Percentiles rank a stretch among this genome's conserved stretches.
Conservation (phyloP, 306 rosid genomes). For the Sicyos edulis region DNA sequence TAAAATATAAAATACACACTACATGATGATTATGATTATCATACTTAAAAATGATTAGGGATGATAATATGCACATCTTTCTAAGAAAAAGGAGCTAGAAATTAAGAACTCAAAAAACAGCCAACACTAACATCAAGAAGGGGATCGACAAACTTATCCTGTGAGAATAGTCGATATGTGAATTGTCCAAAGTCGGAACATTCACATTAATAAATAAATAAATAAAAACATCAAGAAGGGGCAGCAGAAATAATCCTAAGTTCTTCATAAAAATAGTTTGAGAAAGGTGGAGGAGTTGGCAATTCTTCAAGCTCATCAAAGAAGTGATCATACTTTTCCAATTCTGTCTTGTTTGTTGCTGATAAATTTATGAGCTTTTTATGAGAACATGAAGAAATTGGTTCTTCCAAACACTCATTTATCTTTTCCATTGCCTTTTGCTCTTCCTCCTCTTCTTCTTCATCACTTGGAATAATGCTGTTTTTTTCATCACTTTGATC, state of each 20-base stretch:
- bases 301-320: conserved; percentile 93
- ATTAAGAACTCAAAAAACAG: not conserved
- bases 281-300: conserved; percentile 61
- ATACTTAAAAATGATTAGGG: not conserved
- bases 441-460: not conserved
- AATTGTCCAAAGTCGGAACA: too few species aligned
- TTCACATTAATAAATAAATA: too few species aligned
- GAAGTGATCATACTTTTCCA: conserved; percentile 49
- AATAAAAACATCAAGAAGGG: conserved; percentile 64
- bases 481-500: conserved; percentile 14
- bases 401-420: conserved; percentile 8
- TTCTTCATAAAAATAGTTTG: conserved; percentile 45
- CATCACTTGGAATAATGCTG: conserved; percentile 13
- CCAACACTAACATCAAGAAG: conserved; percentile 28
- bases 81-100: conserved; percentile 22
- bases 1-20: not conserved
- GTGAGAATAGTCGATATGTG: too few species aligned
- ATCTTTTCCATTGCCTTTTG: not conserved
- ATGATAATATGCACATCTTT: conserved; percentile 28
- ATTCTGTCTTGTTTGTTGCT: conserved; percentile 23
- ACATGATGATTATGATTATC: not conserved
- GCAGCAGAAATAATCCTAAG: conserved; percentile 54
- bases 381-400: conserved; percentile 23
- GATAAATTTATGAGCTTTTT: not conserved
- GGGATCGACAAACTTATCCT: too few species aligned